These are phyloP conservation scores for Linnemannia hyalina DNA, from an alignment of 192 early-diverging fungal genomes.

Conservation along the genomic window DNA sequence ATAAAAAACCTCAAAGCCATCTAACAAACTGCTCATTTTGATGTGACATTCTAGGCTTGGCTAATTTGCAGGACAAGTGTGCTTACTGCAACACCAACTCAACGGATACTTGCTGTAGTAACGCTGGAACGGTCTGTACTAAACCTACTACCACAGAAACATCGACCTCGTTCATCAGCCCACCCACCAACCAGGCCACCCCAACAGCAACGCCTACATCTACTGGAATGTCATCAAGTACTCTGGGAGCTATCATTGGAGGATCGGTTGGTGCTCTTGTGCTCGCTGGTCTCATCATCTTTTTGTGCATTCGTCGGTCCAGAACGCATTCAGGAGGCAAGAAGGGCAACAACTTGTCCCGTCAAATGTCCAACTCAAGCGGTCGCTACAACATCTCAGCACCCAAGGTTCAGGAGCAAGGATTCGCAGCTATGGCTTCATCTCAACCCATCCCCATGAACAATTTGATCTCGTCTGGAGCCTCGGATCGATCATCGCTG, in stretches of 20 bases:
- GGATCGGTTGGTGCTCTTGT: slow-evolving; percentile 32
- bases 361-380: slow-evolving; percentile 45
- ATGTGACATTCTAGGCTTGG: slow-evolving; percentile 27
- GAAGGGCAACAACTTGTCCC: slow-evolving; percentile 17
- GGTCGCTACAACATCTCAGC: slow-evolving; percentile 42
- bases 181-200: neutral
- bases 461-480: slow-evolving; percentile 20
- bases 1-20: neutral
- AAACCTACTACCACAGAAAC: neutral
- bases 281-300: neutral
- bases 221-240: slow-evolving; percentile 1
- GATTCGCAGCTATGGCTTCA: slow-evolving; percentile 14
- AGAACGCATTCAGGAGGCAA: neutral
- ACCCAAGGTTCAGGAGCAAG: slow-evolving; percentile 51
- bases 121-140: slow-evolving; percentile 6
- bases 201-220: neutral
- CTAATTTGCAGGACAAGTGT: slow-evolving; percentile 9
- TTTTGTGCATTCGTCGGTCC: slow-evolving; percentile 28
- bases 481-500: neutral
- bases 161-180: neutral
- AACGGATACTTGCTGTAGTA: slow-evolving; percentile 18
- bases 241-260: slow-evolving; percentile 34
- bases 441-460: slow-evolving; percentile 44
- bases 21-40: neutral
- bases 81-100: slow-evolving; percentile 24